Evolutionary conservation across 352 stramenopile genomes (phyloP).

Genomic region (Thraustotheca clavata): DNA sequence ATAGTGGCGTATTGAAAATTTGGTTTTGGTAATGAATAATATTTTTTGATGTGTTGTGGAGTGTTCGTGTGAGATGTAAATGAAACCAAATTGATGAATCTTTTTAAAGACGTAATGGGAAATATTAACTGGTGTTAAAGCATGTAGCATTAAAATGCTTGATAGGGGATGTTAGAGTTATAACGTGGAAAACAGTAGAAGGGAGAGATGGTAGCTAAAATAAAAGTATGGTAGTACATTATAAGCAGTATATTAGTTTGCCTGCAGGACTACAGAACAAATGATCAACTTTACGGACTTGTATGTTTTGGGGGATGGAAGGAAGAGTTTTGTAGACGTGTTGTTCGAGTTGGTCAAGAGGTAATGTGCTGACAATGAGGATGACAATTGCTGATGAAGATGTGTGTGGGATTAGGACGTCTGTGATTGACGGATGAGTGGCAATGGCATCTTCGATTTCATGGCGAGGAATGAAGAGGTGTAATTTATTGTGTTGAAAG

Average conservation of each 20-base stretch:
- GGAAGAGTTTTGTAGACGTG: slow-evolving; percentile 37
- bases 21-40: too few relatives aligned
- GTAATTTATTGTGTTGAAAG: slow-evolving; percentile 28
- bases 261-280: slow-evolving; percentile 73
- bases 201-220: too few relatives aligned
- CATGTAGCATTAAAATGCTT: too few relatives aligned
- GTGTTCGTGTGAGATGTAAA: too few relatives aligned
- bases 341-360: slow-evolving; percentile 27
- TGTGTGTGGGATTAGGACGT: slow-evolving; percentile 35
- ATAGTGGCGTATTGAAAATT: too few relatives aligned
- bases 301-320: slow-evolving; percentile 31
- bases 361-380: slow-evolving; percentile 21
- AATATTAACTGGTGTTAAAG: too few relatives aligned
- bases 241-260: slow-evolving; percentile 82
- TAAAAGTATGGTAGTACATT: too few relatives aligned
- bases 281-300: slow-evolving; percentile 37
- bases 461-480: slow-evolving; percentile 23
- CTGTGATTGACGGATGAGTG: slow-evolving; percentile 38
- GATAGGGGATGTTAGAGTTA: too few relatives aligned
- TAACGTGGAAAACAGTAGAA: too few relatives aligned
- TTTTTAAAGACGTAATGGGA: too few relatives aligned
- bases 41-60: too few relatives aligned
- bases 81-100: too few relatives aligned
- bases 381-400: slow-evolving; percentile 1
- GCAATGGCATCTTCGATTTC: slow-evolving; percentile 36